A percentile compares a stretch with the other conserved stretches of the same genome.
Conservation (phyloP, 352 stramenopile species). For the Elongisporangium prolatum region DNA sequence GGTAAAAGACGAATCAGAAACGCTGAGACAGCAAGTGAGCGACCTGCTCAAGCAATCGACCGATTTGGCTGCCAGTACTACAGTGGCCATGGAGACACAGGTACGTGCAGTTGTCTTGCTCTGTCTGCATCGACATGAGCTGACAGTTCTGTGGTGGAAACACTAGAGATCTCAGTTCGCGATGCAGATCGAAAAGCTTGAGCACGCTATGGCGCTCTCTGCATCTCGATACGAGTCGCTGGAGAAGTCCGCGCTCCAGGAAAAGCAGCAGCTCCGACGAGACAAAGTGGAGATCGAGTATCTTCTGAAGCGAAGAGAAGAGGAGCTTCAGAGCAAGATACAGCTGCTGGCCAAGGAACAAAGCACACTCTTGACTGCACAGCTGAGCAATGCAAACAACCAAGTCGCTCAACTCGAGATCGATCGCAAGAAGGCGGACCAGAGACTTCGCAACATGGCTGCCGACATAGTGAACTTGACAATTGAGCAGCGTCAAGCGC, state of each 20-base stretch:
- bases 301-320: conserved; percentile 20
- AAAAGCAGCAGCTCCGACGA: conserved; percentile 24
- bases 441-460: conserved; percentile 1
- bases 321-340: conserved; percentile 14
- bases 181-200: conserved; percentile 1
- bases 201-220: conserved; percentile 5
- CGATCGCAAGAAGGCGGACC: conserved; percentile 1
- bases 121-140: not conserved
- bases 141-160: not conserved
- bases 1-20: not conserved
- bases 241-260: conserved; percentile 14
- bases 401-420: conserved; percentile 7
- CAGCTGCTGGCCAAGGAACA: conserved; percentile 11
- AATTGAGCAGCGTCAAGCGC: conserved; percentile 13
- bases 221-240: conserved; percentile 12
- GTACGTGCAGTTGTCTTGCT: not conserved
- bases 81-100: not conserved
- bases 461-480: conserved; percentile 8
- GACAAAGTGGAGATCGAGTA: conserved; percentile 30
- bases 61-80: not conserved
- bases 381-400: conserved; percentile 13
- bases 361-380: conserved; percentile 1
- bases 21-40: not conserved
- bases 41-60: not conserved
- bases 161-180: not conserved